Conservation (phyloP, 352 stramenopile species). For the Phytophthora crassamura region DNA sequence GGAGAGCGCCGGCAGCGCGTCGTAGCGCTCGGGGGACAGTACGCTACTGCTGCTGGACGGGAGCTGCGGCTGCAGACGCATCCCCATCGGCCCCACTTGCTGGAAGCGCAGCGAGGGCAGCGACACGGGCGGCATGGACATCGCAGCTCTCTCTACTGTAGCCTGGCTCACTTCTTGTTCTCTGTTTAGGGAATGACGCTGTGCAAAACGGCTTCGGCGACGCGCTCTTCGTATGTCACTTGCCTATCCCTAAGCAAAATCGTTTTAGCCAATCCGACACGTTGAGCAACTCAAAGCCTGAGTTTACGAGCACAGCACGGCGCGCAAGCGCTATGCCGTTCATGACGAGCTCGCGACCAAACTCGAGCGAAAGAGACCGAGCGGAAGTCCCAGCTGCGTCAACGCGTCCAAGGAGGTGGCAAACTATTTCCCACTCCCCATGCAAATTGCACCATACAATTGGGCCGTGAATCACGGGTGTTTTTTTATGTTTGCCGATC, state of each 20-base stretch:
- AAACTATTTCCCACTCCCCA: too few species aligned
- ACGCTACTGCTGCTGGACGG: constrained; percentile 1
- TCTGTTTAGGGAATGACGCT: constrained; percentile 19
- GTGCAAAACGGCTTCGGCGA: neutral
- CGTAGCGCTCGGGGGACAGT: neutral
- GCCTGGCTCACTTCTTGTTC: too few species aligned
- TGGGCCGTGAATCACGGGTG: too few species aligned
- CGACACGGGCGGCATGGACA: constrained; percentile 20
- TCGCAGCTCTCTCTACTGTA: constrained; percentile 1
- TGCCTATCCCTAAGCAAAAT: neutral
- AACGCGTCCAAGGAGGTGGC: too few species aligned
- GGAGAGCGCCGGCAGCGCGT: constrained; percentile 10
- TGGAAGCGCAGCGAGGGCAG: constrained; percentile 30
- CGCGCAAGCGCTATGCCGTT: too few species aligned
- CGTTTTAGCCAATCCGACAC: too few species aligned
- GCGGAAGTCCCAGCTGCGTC: too few species aligned
- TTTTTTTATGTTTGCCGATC: too few species aligned
- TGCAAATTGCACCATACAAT: too few species aligned
- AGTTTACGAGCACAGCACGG: too few species aligned
- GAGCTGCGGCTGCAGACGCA: constrained; percentile 19
- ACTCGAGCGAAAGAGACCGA: too few species aligned
- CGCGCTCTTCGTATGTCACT: neutral
- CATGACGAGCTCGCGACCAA: too few species aligned
- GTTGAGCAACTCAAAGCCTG: constrained; percentile 2
- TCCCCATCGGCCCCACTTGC: constrained; percentile 6